phyloP scores from a whole-genome alignment of 805 yeast species.

The Wickerhamomyces kurtzmanii region DNA sequence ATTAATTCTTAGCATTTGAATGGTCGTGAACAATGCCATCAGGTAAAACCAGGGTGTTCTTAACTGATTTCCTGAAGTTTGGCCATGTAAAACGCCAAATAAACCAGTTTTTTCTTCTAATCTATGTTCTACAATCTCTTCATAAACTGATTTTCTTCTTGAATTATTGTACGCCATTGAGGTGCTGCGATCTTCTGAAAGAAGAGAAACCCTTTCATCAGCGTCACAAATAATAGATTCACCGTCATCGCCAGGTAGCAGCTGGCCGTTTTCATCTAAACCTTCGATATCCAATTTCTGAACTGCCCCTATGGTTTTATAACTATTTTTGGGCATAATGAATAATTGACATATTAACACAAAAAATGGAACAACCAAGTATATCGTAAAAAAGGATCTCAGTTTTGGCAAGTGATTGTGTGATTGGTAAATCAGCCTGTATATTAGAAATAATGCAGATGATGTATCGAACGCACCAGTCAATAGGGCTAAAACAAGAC shows the following conservation, averaged over 20 bases:
- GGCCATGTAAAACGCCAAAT: slow-evolving; percentile 73
- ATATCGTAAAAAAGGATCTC: slow-evolving; percentile 51
- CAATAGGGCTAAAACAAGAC: slow-evolving; percentile 67
- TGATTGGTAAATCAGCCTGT: slow-evolving; percentile 54
- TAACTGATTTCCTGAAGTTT: slow-evolving; percentile 37
- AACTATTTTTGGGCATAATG: slow-evolving; percentile 73
- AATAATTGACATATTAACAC: slow-evolving; percentile 64
- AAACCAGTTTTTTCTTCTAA: slow-evolving; percentile 45
- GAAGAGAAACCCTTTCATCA: slow-evolving; percentile 22
- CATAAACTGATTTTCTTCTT: slow-evolving; percentile 48
- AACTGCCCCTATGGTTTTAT: slow-evolving; percentile 59
- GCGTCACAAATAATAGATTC: slow-evolving; percentile 36
- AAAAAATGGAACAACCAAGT: slow-evolving; percentile 69
- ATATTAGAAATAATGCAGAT: slow-evolving; percentile 74
- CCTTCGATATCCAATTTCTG: slow-evolving; percentile 68
- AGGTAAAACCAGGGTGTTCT: slow-evolving; percentile 61
- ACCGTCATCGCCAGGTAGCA: slow-evolving; percentile 24
- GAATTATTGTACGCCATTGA: slow-evolving; percentile 11
- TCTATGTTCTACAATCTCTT: slow-evolving; percentile 53
- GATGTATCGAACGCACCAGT: slow-evolving; percentile 95
- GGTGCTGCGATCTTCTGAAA: slow-evolving; percentile 13
- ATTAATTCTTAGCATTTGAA: slow-evolving; percentile 87
- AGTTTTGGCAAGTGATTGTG: slow-evolving; percentile 18
- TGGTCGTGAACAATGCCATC: slow-evolving; percentile 70
- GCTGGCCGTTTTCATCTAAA: slow-evolving; percentile 59